Evolutionary conservation across 2,329 filamentous ascomycete species (phyloP), one percentile per base, ranked within the genome.

Genomic region (Pseudogymnoascus sp.): DNA sequence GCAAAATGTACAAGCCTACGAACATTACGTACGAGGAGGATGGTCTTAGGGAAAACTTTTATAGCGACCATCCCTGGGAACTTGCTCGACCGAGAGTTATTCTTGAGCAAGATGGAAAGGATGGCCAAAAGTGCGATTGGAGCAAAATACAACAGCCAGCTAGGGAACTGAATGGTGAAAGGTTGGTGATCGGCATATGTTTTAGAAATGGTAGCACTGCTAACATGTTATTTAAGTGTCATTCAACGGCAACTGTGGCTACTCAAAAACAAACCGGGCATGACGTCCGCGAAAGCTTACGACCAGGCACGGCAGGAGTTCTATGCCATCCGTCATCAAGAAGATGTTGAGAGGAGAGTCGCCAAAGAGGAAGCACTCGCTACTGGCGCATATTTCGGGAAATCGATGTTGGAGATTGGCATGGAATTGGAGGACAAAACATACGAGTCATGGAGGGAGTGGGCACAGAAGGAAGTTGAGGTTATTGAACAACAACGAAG

Each of bases 11-110:
- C 77, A 83, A 85, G 67, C 94, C 94, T 1, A 82, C 91, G 65
- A 75, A 78, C 61, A 85, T 99, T 64, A 76, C 76, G 59, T 96
- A 94, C 71, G 83, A 88, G 62, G 94, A 99, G 73, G 94, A 99
- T 74, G 74, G 76, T 62, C 78, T 99, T 69, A 86, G 94, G 64
- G 79, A 75, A 66, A 83, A 85, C 26, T 99, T 97, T 76, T 99
- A 89, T 77, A 84, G 81, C 69, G 92, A 99, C 73, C 94, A 99
- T 72, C 94, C 94, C 4, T 99, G 94, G 94, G 94, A 99, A 75
- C 77, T 99, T 70, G 94, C 94, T 15, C 82, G 92, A 63, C 94
- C 94, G 59, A 82, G 90, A 66, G 79, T 96, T 61, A 78, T 99
- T 52, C 76, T 97, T 8, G 94, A 99, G 75, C 78, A 85, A 66